Conservation (phyloP, 1,284 basidiomycete species). For the Anthracocystis walkeri region DNA sequence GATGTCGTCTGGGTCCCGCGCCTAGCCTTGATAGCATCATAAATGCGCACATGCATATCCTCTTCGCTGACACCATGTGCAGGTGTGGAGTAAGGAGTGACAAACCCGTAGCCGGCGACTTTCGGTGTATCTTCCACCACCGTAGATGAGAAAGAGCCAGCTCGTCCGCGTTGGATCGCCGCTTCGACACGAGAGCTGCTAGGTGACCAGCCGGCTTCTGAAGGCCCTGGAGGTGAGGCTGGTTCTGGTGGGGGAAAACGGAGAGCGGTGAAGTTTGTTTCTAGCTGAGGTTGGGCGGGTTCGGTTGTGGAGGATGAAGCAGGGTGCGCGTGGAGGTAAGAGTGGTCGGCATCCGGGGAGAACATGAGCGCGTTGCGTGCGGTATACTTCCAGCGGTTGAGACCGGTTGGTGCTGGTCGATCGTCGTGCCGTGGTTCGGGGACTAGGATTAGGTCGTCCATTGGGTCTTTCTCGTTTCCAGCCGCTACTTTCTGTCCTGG, state of each 20-base stretch:
- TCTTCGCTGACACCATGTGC: conserved; percentile 15
- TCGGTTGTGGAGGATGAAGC: background rate
- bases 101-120: conserved; percentile 61
- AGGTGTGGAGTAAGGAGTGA: conserved; percentile 48
- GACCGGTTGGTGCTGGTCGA: conserved; percentile 16
- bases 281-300: conserved; percentile 1
- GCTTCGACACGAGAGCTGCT: conserved; percentile 60
- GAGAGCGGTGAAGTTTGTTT: conserved; percentile 22
- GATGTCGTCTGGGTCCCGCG: background rate
- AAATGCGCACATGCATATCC: conserved; percentile 30
- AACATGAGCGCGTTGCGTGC: conserved; percentile 62
- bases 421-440: conserved; percentile 27
- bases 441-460: conserved; percentile 35
- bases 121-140: conserved; percentile 24
- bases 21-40: conserved; percentile 23
- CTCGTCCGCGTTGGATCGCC: conserved; percentile 50
- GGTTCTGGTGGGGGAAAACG: conserved; percentile 6
- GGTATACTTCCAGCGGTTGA: conserved; percentile 40
- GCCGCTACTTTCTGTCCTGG: background rate
- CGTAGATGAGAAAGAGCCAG: conserved; percentile 13
- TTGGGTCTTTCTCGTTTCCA: conserved; percentile 2
- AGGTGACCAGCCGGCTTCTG: conserved; percentile 41
- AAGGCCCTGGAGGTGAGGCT: too few relatives aligned
- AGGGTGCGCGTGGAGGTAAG: conserved; percentile 15
- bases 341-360: conserved; percentile 51